Evolutionary conservation across 2,329 filamentous ascomycete genomes (phyloP).

Genomic region (Sporothrix pseudoabietina): DNA sequence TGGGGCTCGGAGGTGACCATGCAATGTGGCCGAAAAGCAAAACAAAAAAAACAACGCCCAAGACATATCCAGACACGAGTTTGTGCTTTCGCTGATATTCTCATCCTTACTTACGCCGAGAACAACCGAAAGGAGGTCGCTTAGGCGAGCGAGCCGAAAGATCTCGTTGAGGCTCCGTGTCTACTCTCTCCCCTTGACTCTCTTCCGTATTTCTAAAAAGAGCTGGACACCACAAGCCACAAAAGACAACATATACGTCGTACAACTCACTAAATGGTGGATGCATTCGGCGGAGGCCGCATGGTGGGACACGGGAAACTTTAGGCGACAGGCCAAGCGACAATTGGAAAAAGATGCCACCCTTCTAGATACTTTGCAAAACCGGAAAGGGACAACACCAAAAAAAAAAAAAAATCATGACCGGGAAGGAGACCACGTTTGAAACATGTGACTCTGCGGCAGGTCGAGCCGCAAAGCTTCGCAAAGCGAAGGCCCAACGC

Average conservation of each 20-base stretch:
- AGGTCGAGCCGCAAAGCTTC: neutral
- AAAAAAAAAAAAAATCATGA: neutral
- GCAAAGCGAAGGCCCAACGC: neutral
- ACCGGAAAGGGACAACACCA: neutral
- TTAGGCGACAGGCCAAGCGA: neutral
- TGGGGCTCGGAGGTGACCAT: neutral
- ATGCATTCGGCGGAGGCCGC: neutral
- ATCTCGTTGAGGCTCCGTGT: neutral
- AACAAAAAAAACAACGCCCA: neutral
- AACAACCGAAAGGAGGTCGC: neutral
- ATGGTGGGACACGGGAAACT: neutral
- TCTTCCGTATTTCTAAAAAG: neutral
- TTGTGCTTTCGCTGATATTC: neutral
- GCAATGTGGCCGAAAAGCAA: neutral
- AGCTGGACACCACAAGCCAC: neutral
- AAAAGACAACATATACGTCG: neutral
- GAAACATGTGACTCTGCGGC: constrained; percentile 14
- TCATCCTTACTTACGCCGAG: neutral
- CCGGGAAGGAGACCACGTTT: constrained; percentile 13
- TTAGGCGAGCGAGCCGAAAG: constrained; percentile 11
- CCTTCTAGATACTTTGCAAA: neutral
- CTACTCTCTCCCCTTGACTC: neutral
- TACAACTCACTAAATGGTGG: neutral
- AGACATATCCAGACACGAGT: constrained; percentile 5
- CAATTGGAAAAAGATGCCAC: neutral